Base-by-base conservation (phyloP, 352 stramenopile species). In the Phytophthora capsici region DNA sequence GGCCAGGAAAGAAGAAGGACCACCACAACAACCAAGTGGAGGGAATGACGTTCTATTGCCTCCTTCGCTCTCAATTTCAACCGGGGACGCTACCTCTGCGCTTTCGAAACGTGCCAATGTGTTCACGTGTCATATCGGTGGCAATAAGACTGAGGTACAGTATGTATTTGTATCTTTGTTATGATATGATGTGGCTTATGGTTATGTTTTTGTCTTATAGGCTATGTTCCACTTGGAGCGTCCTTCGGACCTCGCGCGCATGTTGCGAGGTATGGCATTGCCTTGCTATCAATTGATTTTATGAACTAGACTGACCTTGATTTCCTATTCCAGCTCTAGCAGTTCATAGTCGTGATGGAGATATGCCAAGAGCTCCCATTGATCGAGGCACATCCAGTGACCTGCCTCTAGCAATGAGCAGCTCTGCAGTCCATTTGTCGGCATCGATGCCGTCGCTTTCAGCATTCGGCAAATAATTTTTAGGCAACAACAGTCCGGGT, bases 191-290 rank as follows among this genome's bases (percentile, higher is more conserved):
- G 6, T 32, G 8, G 14, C n/a, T 26, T 26, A 40, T 16, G n/a
- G 16, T 71, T 49, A 1, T 45, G 22, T 25, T 38, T 9, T 43
- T 43, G 16, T 64, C 2, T 4, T 54, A 23, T 59, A 91, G 81
- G 83, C 83, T 8, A 89, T 92, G 83, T 90, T 88, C 49, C 82
- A 86, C 41, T 40, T 92, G 43, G 81, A 92, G 57, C 73, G 77
- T 14, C 77, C 81, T 19, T 77, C 55, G 2, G 84, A 92, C 66
- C 72, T 92, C 14, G 57, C 84, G 32, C 75, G 78, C 32, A 69
- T 92, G 68, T 50, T 92, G 41, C 58, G 71, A 69, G 74, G 83
- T 91, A 71, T 54, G 70, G 67, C 30, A 1, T 51, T 53, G 30
- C 26, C 38, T 71, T 63, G 23, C 41, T 16, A 22, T 17, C 7